These are phyloP conservation scores for Russula abietina DNA, from an alignment of 768 basidiomycete species.

Conservation along the genomic window DNA sequence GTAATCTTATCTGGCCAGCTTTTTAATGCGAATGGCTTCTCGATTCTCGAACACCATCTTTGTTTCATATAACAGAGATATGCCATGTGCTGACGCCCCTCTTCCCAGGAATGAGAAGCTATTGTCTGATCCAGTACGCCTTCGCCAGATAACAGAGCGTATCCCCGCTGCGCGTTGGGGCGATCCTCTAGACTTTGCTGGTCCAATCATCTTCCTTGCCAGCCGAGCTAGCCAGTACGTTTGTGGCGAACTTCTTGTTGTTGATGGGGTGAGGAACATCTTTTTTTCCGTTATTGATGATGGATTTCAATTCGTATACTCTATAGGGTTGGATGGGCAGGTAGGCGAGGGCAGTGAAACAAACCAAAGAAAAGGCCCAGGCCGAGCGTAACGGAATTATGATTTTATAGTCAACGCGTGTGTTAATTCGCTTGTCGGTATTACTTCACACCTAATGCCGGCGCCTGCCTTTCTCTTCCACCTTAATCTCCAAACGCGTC, in stretches of 20 bases:
- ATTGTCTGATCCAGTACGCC: slow-evolving; percentile 53
- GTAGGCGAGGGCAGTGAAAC: slow-evolving; percentile 18
- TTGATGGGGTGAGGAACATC: slow-evolving; percentile 55
- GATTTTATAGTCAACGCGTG: slow-evolving; percentile 10
- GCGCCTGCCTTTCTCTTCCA: slow-evolving; percentile 5
- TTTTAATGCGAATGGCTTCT: too few species aligned
- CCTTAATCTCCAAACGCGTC: slow-evolving; percentile 13
- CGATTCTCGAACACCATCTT: slow-evolving; percentile 10
- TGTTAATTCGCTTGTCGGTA: slow-evolving; percentile 16
- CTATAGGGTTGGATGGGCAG: slow-evolving; percentile 30
- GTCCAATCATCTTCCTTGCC: slow-evolving; percentile 60
- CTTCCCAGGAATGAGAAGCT: slow-evolving; percentile 55
- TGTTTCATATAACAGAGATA: slow-evolving; percentile 18
- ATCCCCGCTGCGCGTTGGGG: slow-evolving; percentile 70
- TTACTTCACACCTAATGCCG: slow-evolving; percentile 3
- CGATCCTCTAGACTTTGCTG: slow-evolving; percentile 58
- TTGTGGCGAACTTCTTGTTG: slow-evolving; percentile 60
- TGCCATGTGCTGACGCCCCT: slow-evolving; percentile 8
- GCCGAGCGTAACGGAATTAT: slow-evolving; percentile 15
- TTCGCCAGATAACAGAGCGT: slow-evolving; percentile 62
- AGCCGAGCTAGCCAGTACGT: slow-evolving; percentile 60
- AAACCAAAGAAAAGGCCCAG: slow-evolving; percentile 2
- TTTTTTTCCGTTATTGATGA: slow-evolving; percentile 12
- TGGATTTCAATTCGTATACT: not conserved
- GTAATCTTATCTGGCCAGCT: slow-evolving; percentile 18